Conservation (phyloP, 495 filamentous ascomycete species). For the Hypoxylon subgilvum region DNA sequence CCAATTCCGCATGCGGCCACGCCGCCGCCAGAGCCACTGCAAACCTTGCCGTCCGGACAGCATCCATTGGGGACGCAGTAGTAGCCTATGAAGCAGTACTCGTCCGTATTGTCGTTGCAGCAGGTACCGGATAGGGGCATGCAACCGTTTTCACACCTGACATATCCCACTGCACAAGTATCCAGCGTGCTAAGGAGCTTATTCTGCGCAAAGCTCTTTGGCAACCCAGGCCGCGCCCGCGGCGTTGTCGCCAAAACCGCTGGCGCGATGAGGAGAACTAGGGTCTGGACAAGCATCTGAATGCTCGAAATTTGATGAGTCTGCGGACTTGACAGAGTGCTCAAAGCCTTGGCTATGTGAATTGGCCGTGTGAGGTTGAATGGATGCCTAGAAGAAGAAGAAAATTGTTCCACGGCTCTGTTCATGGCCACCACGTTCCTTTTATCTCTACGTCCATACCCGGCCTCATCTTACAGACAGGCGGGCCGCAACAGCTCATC, state of each 20-base stretch:
- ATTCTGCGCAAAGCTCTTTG: conserved; percentile 26
- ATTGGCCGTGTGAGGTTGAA: neutral
- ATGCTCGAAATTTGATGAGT: neutral
- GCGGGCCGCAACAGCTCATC: conserved; percentile 4
- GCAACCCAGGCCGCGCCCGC: conserved; percentile 18
- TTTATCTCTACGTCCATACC: conserved; percentile 19
- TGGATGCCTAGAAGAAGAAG: neutral
- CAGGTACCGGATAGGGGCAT: conserved; percentile 23
- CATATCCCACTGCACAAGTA: conserved; percentile 16
- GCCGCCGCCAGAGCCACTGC: conserved; percentile 13
- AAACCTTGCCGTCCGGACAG: conserved; percentile 31
- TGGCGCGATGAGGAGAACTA: conserved; percentile 24
- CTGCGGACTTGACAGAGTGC: neutral
- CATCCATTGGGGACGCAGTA: conserved; percentile 34
- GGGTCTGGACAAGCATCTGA: conserved; percentile 26
- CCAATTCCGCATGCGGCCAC: conserved; percentile 6
- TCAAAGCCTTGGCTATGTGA: neutral
- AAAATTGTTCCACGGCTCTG: neutral
- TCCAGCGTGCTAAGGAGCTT: conserved; percentile 20
- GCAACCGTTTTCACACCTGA: conserved; percentile 24
- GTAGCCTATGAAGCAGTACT: conserved; percentile 33
- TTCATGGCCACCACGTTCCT: conserved; percentile 6
- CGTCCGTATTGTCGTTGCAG: conserved; percentile 36
- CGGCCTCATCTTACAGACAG: conserved; percentile 13
- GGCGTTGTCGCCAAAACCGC: conserved; percentile 19